Percentiles rank a stretch among this genome's conserved stretches.
Evolutionary conservation across 768 basidiomycete species (phyloP).

Genomic region (Macrolepiota albuminosa): DNA sequence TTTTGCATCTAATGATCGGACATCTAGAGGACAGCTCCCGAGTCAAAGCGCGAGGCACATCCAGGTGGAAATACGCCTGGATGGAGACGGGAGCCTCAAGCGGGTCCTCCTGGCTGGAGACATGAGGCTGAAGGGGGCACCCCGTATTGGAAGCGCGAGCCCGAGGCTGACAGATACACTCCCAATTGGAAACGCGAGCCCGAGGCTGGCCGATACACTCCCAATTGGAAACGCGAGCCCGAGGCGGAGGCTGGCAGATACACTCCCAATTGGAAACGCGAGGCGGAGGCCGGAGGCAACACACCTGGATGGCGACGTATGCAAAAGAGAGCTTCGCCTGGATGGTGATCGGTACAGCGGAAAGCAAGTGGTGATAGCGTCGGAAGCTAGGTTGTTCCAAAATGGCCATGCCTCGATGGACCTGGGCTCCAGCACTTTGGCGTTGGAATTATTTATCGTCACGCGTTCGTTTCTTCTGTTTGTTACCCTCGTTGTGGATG

Average conservation of each 20-base stretch:
- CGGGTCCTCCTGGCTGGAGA: slow-evolving; percentile 7
- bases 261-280: slow-evolving; percentile 8
- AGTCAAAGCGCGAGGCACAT: background rate
- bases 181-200: slow-evolving; percentile 10
- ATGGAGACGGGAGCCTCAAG: slow-evolving; percentile 3
- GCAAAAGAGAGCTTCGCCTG: slow-evolving; percentile 3
- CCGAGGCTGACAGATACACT: background rate
- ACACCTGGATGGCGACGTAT: background rate
- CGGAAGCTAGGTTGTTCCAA: background rate
- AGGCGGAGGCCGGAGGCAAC: slow-evolving; percentile 8
- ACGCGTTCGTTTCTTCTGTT: background rate
- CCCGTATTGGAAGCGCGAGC: slow-evolving; percentile 15
- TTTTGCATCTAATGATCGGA: background rate
- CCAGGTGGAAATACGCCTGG: background rate
- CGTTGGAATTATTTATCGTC: background rate
- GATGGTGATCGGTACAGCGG: slow-evolving; percentile 3
- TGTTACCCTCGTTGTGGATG: background rate
- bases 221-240: background rate
- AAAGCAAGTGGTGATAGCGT: background rate
- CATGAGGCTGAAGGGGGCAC: slow-evolving; percentile 11
- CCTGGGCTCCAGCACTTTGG: slow-evolving; percentile 3
- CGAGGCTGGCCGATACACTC: slow-evolving; percentile 1
- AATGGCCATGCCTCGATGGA: background rate
- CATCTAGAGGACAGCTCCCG: background rate
- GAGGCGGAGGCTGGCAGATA: slow-evolving; percentile 3